Base-by-base conservation (phyloP, 2,329 filamentous ascomycete genomes). In the Metarhizium anisopliae region DNA sequence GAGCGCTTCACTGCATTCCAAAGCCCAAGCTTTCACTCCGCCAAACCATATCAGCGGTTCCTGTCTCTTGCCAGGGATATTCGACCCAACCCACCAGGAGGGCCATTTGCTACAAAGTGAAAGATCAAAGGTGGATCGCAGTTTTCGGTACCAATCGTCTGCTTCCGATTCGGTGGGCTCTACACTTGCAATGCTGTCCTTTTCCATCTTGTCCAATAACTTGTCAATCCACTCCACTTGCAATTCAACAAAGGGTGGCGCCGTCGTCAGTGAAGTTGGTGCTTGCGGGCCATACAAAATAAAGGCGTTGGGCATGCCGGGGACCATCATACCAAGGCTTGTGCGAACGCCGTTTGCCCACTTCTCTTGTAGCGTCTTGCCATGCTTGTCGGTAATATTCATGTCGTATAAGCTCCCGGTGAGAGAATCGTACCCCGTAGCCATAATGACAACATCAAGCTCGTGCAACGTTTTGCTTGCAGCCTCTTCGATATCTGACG, bases 221-320 rank as follows among this genome's bases (percentile, higher is more conserved):
- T 54, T 50, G 7, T 52, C 43, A 7, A 63, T n/a, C 32, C 59
- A 57, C 16, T 63, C 61, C 16, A 63, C 59, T 47, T 65, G 56
- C 29, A 55, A 29, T 47, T 63, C 62, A 8, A 65, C 58, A 29
- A 65, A 63, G 2, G 58, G 29, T 18, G 62, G 63, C 4, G 56
- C 59, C 25, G 64, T 63, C 10, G 58, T 51, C 18, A 59, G 56
- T 8, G 59, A 53, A 0, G 60, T 62, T 0, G 62, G 60, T 11
- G 59, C 59, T 56, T 64, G 63, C 2, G 63, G 64, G 1, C 64
- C 64, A 35, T 66, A 65, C 8, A 66, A 29, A 45, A 66, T 47
- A 30, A 64, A 64, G 16, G 59, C 59, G 6, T 63, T 65, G 1
- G 64, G 64, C 14, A 55, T 50, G 4, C 55, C 59, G 1, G 60